Base-by-base conservation (phyloP, 2,329 filamentous ascomycete genomes). In the Iodosphaeria phyllophila region DNA sequence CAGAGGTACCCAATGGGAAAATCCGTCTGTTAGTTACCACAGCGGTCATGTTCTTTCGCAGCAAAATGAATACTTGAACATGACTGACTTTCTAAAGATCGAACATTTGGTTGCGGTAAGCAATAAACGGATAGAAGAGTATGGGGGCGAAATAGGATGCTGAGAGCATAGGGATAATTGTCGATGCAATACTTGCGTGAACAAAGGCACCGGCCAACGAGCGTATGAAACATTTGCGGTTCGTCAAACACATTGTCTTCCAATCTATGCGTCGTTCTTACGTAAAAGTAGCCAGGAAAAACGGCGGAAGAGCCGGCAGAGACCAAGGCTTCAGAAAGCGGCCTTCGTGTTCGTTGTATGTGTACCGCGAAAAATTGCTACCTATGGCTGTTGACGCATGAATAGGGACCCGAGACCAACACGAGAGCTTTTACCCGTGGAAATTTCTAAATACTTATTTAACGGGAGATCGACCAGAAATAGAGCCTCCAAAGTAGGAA, bases 151-250 rank as follows among this genome's bases (percentile, higher is more conserved):
- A 18, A 13, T 11, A 23, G 3, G 18, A 15, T 23, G n/a, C 17
- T 14, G 11, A 20, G 13, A 24, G 6, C 13, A 4, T 34, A 73
- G 75, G 32, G 76, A 83, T 37, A 75, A 79, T 39, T 84, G 77
- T 40, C 72, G 69, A 30, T 84, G 76, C 41, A 37, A 46, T 2
- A 44, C 52, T 30, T 83, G 77, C 41, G 58, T 76, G 13, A 73
- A 82, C 44, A 63, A 64, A 28, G 64, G 71, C 31, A 84, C 77
- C 4, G 67, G 60, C 44, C 77, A 84, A 46, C 56, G 74, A 14
- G 61, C 64, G 25, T 56, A 76, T 28, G 62, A 80, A 38, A 78
- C 70, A 0, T 79, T 79, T 36, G 55, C 60, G 28, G 68, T 76
- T 43, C 35, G 54, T 38, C 6, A n/a, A n/a, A n/a, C n/a, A n/a